Base-by-base conservation (phyloP, 805 yeast species). In the Candida nitratophila region DNA sequence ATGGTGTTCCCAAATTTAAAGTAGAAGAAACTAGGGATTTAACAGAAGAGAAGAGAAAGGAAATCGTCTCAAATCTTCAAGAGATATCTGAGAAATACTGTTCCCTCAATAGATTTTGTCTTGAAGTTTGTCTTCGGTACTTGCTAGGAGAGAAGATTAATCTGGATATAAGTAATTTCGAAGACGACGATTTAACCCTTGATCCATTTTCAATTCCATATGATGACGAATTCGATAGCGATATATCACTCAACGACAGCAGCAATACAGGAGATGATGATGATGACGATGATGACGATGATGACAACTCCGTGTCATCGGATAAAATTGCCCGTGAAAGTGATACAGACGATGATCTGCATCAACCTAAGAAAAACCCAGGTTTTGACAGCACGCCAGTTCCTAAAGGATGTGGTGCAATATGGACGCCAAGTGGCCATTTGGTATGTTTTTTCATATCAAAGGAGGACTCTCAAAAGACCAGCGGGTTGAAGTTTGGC, bases 391-490 rank as follows among this genome's bases (percentile, higher is more conserved):
- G 87, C 35, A 86, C 96, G 0, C 97, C 97, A 0, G 74, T 90
- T 14, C 96, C 97, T 0, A 89, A 86, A 56, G 93, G 89, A 10
- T 90, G 96, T 66, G 96, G 96, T 10, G 96, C 96, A 0, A 69
- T 78, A 1, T 90, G 96, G 96, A 73, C 95, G 0, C 73, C 79
- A 12, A 74, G 77, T 3, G 96, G 96, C 0, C 78, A 78, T 46
- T 66, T 90, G 41, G 83, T 90, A 1, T 86, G 96, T 56, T 90
- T 90, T 55, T 88, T 87, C 63, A 75, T 83, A 10, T 80, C 83
- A 0, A 76, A 76, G 41, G 70, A 64, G 39, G 67, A 64, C 55
- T 64, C 68, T 34, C 66, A 65, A 53, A 62, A 64, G 37, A 62
- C 60, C 30, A 64, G 71, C 24, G 49, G 53, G 14, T 72, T 78